Evolutionary conservation across 495 filamentous ascomycete species (phyloP).

Genomic region (Hyaloscypha variabilis): DNA sequence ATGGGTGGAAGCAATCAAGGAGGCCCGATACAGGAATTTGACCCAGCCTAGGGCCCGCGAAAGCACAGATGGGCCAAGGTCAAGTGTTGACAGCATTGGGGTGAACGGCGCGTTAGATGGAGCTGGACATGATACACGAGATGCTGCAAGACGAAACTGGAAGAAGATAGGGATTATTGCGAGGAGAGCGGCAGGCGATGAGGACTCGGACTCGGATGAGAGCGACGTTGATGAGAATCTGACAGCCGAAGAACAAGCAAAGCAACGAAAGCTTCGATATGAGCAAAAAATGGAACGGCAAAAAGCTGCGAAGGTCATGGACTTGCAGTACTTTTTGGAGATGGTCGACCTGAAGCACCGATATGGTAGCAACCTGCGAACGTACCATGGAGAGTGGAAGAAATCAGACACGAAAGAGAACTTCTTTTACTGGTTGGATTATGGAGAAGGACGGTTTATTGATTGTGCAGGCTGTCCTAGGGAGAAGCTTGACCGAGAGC

Average conservation of each 20-base stretch:
- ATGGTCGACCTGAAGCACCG: slow-evolving; percentile 92
- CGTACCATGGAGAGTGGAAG: slow-evolving; percentile 87
- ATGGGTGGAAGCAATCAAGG: slow-evolving; percentile 69
- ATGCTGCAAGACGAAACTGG: slow-evolving; percentile 70
- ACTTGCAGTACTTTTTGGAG: slow-evolving; percentile 87
- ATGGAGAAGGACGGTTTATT: slow-evolving; percentile 68
- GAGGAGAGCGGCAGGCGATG: slow-evolving; percentile 65
- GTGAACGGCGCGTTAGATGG: background rate
- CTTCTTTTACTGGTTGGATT: slow-evolving; percentile 96
- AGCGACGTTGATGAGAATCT: slow-evolving; percentile 37
- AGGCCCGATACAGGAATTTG: slow-evolving; percentile 62
- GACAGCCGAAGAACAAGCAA: slow-evolving; percentile 39
- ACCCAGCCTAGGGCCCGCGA: slow-evolving; percentile 48
- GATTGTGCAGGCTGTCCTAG: slow-evolving; percentile 63
- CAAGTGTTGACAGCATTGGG: slow-evolving; percentile 1
- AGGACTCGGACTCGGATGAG: slow-evolving; percentile 45
- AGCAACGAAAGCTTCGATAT: slow-evolving; percentile 43
- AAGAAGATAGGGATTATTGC: slow-evolving; percentile 71
- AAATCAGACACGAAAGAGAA: slow-evolving; percentile 74
- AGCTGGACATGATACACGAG: slow-evolving; percentile 31
- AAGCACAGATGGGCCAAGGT: slow-evolving; percentile 19
- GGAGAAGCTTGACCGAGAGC: slow-evolving; percentile 66
- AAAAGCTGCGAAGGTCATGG: slow-evolving; percentile 76
- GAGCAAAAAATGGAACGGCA: slow-evolving; percentile 47
- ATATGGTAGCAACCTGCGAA: slow-evolving; percentile 81